Percentiles rank a stretch among this genome's conserved stretches.
Conservation (phyloP, 2,329 filamentous ascomycete species). For the Neoscytalidium dimidiatum region DNA sequence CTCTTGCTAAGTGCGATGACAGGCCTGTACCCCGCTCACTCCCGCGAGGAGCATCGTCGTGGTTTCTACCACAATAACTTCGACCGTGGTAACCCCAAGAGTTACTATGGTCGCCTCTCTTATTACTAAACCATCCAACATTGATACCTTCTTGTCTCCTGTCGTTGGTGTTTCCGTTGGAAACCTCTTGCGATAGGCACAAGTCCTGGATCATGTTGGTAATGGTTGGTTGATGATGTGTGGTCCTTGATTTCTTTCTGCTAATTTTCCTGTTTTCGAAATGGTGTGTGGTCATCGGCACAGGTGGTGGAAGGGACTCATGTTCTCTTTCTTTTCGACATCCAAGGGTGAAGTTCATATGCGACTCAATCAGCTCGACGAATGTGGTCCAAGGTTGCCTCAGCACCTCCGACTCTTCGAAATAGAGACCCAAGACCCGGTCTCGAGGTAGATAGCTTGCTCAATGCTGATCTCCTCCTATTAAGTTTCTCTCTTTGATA, state of each 20-base stretch:
- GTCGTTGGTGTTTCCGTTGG: constrained; percentile 5
- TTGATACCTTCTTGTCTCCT: constrained; percentile 5
- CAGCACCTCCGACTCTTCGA: too few species aligned
- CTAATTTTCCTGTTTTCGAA: not conserved
- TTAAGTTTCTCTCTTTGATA: too few species aligned
- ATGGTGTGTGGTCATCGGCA: too few species aligned
- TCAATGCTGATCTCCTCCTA: too few species aligned
- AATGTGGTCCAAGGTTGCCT: too few species aligned
- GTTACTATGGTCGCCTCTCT: not conserved
- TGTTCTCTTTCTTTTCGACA: too few species aligned
- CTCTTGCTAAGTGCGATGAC: too few species aligned
- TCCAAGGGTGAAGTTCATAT: too few species aligned
- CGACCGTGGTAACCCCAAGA: constrained; percentile 17
- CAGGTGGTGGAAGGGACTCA: too few species aligned
- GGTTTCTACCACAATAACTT: not conserved
- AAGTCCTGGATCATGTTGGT: constrained; percentile 8
- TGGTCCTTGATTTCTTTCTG: not conserved
- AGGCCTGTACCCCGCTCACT: constrained; percentile 11
- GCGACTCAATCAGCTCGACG: too few species aligned
- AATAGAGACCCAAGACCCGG: too few species aligned
- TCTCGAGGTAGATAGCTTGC: too few species aligned
- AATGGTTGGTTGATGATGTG: not conserved
- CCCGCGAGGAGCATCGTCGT: constrained; percentile 13
- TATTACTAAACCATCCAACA: not conserved
- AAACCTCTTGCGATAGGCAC: constrained; percentile 5